Percentiles rank a stretch among this genome's conserved stretches.
Evolutionary conservation across 495 filamentous ascomycete genomes (phyloP).

Genomic region (Talaromyces proteolyticus): DNA sequence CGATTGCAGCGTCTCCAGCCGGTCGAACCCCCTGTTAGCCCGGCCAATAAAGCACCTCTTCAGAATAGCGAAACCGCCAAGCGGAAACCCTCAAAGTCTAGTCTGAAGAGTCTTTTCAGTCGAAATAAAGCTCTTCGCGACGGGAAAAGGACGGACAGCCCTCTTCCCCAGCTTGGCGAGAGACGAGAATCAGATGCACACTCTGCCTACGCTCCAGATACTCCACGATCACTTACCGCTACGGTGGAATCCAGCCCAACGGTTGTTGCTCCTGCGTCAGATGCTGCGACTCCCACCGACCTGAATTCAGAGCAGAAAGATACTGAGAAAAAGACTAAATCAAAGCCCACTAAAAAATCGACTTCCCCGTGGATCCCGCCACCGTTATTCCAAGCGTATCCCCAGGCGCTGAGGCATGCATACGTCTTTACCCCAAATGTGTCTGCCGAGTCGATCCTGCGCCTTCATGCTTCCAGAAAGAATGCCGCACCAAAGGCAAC

Average conservation of each 20-base stretch:
- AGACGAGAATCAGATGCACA: conserved; percentile 11
- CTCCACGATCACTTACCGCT: conserved; percentile 18
- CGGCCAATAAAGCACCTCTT: conserved; percentile 27
- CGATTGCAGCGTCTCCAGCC: conserved; percentile 33
- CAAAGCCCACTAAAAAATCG: conserved; percentile 13
- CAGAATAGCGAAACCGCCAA: conserved; percentile 24
- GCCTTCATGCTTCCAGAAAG: conserved; percentile 40
- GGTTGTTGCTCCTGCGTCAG: conserved; percentile 19
- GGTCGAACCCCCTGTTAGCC: conserved; percentile 24
- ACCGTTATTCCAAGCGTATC: conserved; percentile 85
- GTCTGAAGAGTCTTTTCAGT: conserved; percentile 32
- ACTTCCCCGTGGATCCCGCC: conserved; percentile 64
- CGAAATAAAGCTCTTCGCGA: conserved; percentile 28
- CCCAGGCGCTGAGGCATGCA: conserved; percentile 65
- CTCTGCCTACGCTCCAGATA: conserved; percentile 8
- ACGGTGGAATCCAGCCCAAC: conserved; percentile 22
- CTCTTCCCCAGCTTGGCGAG: conserved; percentile 32
- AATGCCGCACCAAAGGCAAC: conserved; percentile 16
- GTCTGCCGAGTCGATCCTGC: conserved; percentile 56
- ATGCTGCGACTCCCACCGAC: conserved; percentile 13
- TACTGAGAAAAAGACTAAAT: conserved; percentile 15
- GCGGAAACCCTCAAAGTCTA: conserved; percentile 33
- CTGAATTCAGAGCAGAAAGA: conserved; percentile 1
- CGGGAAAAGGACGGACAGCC: conserved; percentile 16
- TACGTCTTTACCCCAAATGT: conserved; percentile 41